Percentiles rank a stretch among this genome's conserved stretches.
Evolutionary conservation across 192 early-diverging fungal genomes (phyloP).

Genomic region (Allomyces javanicus): DNA sequence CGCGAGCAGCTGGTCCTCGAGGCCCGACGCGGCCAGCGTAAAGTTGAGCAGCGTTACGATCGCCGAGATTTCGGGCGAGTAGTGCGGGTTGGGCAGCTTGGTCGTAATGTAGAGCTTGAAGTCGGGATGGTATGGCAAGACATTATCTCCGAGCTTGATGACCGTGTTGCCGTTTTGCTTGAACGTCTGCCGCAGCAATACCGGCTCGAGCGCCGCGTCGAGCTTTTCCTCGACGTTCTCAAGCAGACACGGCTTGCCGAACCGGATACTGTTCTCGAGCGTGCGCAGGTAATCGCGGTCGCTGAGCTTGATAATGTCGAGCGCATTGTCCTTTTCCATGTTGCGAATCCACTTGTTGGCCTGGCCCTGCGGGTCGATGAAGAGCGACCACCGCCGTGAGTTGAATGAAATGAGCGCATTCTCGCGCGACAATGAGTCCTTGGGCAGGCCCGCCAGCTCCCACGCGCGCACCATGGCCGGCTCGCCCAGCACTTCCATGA

Average conservation of each 20-base stretch:
- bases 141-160: conserved; percentile 84
- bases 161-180: conserved; percentile 87
- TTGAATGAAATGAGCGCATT: conserved; percentile 93
- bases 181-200: conserved; percentile 89
- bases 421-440: conserved; percentile 85
- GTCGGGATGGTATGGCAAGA: conserved; percentile 94
- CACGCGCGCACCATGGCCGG: conserved; percentile 81
- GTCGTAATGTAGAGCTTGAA: conserved; percentile 90
- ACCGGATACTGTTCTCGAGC: conserved; percentile 88
- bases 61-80: conserved; percentile 90
- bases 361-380: conserved; percentile 96
- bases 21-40: conserved; percentile 80
- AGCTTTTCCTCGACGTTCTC: conserved; percentile 84
- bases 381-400: conserved; percentile 85
- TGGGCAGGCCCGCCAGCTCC: conserved; percentile 61
- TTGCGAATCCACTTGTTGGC: conserved; percentile 72
- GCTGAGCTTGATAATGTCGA: conserved; percentile 88
- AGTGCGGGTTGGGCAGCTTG: conserved; percentile 73
- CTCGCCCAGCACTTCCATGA: conserved; percentile 77
- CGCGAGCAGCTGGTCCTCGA: conserved; percentile 93
- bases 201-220: conserved; percentile 92
- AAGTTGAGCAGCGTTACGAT: conserved; percentile 99
- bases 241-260: conserved; percentile 91
- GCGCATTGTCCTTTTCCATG: conserved; percentile 63
- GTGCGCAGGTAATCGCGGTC: conserved; percentile 93